Conservation (phyloP, 139 green algal genomes). For the Tetraselmis striata region DNA sequence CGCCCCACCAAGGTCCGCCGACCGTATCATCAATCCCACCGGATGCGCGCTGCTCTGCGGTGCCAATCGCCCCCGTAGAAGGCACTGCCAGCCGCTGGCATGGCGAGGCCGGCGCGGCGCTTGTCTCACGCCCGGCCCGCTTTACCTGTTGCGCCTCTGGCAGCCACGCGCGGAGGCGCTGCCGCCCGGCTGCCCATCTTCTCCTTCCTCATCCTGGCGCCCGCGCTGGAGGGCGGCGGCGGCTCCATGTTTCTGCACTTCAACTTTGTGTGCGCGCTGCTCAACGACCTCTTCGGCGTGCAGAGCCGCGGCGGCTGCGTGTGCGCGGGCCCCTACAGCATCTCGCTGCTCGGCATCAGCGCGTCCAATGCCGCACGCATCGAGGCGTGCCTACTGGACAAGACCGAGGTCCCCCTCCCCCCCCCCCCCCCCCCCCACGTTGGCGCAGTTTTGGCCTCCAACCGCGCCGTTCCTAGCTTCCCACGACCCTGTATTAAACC, state of each 20-base stretch:
- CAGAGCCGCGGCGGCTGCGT: slow-evolving; percentile 5
- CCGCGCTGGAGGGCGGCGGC: background rate
- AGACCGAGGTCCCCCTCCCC: slow-evolving; percentile 5
- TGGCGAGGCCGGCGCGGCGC: no score
- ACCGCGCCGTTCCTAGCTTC: no score
- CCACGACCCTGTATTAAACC: no score
- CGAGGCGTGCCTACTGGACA: slow-evolving; percentile 15
- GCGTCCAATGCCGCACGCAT: background rate
- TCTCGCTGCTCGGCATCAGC: slow-evolving; percentile 12
- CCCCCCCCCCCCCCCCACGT: no score
- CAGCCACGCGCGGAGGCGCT: no score
- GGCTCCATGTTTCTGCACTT: slow-evolving; percentile 17
- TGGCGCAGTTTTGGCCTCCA: no score
- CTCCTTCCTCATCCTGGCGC: slow-evolving; percentile 25
- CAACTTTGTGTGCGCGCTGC: slow-evolving; percentile 26
- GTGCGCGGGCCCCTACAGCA: slow-evolving; percentile 15
- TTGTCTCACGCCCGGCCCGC: no score
- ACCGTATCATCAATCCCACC: no score
- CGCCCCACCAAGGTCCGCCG: background rate
- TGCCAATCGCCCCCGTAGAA: no score
- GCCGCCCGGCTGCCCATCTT: slow-evolving; percentile 19
- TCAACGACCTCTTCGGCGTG: slow-evolving; percentile 43
- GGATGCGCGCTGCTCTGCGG: no score
- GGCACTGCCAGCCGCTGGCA: no score
- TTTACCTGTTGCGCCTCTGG: no score